phyloP scores from a whole-genome alignment of 2,329 filamentous ascomycete genomes.

The Xylariaceae sp. region DNA sequence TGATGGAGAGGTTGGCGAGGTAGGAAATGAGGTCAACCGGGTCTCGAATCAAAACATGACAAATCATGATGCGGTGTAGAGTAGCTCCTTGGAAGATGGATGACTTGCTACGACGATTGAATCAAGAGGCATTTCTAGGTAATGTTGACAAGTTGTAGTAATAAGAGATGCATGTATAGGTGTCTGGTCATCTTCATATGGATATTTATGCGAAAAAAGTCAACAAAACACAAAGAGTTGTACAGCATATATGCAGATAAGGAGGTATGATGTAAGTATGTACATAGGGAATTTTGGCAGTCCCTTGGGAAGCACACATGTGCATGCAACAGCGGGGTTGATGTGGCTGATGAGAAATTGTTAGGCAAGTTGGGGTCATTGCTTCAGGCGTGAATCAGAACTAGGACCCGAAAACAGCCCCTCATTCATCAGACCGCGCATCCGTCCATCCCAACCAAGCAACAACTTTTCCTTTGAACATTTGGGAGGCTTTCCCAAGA shows the following conservation, averaged over 20 bases:
- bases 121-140: background rate
- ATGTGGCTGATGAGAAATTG: conserved; percentile 20
- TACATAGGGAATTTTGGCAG: conserved; percentile 16
- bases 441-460: conserved; percentile 9
- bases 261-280: background rate
- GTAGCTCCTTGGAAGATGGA: too few relatives aligned
- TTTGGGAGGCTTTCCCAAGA: conserved; percentile 16
- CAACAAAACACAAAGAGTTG: background rate
- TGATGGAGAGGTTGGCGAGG: background rate
- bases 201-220: too few relatives aligned
- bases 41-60: background rate
- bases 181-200: too few relatives aligned
- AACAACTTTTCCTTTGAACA: conserved; percentile 22
- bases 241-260: background rate
- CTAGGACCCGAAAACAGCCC: conserved; percentile 29
- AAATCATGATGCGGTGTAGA: background rate
- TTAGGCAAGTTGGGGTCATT: conserved; percentile 5
- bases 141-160: too few relatives aligned
- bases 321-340: background rate
- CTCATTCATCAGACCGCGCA: conserved; percentile 27
- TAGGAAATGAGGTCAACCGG: background rate
- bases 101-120: too few relatives aligned
- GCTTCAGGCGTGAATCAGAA: conserved; percentile 4
- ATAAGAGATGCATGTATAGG: too few relatives aligned
- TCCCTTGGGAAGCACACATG: background rate